A percentile compares a stretch with the other conserved stretches of the same genome.
Conservation (phyloP, 352 stramenopile genomes). For the Peronosclerospora sorghi region DNA sequence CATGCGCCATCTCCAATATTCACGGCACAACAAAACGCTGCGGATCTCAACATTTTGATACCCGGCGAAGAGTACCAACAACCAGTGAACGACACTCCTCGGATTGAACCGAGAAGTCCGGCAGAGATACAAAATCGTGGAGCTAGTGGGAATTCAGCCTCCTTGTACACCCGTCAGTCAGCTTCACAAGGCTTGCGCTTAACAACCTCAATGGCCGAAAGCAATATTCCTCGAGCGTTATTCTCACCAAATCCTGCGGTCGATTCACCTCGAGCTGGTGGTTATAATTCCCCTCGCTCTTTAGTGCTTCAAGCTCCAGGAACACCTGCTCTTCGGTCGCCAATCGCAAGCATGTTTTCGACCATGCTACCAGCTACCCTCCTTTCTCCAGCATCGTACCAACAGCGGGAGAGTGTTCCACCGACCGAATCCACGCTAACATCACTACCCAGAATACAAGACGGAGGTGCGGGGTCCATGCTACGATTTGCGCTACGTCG, state of each 20-base stretch:
- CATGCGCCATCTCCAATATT: constrained; percentile 42
- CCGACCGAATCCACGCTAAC: constrained; percentile 13
- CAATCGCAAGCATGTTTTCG: constrained; percentile 38
- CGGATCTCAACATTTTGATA: constrained; percentile 33
- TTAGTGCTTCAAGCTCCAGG: constrained; percentile 59
- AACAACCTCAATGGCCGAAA: constrained; percentile 75
- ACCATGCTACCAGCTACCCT: constrained; percentile 30
- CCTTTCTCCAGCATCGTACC: constrained; percentile 72
- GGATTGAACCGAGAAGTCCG: constrained; percentile 44
- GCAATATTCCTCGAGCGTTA: constrained; percentile 63
- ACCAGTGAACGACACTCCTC: constrained; percentile 23
- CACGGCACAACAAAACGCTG: constrained; percentile 27
- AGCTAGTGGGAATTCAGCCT: constrained; percentile 16
- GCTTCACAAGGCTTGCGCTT: constrained; percentile 60
- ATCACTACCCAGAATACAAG: constrained; percentile 16
- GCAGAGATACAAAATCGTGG: constrained; percentile 79
- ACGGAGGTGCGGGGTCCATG: constrained; percentile 38
- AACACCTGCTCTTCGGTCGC: constrained; percentile 45
- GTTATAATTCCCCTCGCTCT: constrained; percentile 67
- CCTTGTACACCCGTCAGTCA: constrained; percentile 23
- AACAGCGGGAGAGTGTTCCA: constrained; percentile 63
- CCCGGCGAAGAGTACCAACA: constrained; percentile 69
- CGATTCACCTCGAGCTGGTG: constrained; percentile 66
- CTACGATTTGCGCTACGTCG: constrained; percentile 66
- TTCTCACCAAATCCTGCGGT: constrained; percentile 81